phyloP scores from a whole-genome alignment of 768 basidiomycete genomes.

The Harrya chromipes region DNA sequence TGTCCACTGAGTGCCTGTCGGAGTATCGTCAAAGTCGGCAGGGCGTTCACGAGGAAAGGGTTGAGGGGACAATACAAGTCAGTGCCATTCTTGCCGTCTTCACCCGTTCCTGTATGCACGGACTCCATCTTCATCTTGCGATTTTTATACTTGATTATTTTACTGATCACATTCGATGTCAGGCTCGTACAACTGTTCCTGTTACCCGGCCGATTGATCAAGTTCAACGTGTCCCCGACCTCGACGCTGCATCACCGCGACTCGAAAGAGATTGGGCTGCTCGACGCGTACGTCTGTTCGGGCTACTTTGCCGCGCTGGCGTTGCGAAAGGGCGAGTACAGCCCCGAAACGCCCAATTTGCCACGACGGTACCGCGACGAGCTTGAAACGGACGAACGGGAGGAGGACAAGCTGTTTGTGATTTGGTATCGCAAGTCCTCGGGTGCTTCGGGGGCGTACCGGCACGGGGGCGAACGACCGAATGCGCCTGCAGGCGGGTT shows the following conservation, averaged over 20 bases:
- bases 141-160: neutral
- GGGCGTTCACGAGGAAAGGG: slow-evolving; percentile 69
- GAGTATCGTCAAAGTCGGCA: slow-evolving; percentile 69
- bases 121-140: neutral
- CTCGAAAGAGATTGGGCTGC: slow-evolving; percentile 53
- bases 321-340: slow-evolving; percentile 62
- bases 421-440: slow-evolving; percentile 60
- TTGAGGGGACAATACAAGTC: slow-evolving; percentile 77
- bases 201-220: slow-evolving; percentile 68
- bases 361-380: slow-evolving; percentile 88
- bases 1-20: slow-evolving; percentile 80
- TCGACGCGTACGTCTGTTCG: slow-evolving; percentile 83
- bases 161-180: neutral
- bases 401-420: slow-evolving; percentile 86
- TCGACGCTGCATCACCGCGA: slow-evolving; percentile 56
- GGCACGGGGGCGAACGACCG: slow-evolving; percentile 1
- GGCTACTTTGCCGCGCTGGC: slow-evolving; percentile 74
- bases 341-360: slow-evolving; percentile 45
- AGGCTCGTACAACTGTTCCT: slow-evolving; percentile 75
- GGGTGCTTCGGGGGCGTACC: neutral
- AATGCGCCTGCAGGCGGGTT: slow-evolving; percentile 20
- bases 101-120: too few species aligned
- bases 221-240: slow-evolving; percentile 61
- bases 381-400: slow-evolving; percentile 79
- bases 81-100: slow-evolving; percentile 25